Base-by-base conservation (phyloP, 2,329 filamentous ascomycete species). In the Microsporum canis region DNA sequence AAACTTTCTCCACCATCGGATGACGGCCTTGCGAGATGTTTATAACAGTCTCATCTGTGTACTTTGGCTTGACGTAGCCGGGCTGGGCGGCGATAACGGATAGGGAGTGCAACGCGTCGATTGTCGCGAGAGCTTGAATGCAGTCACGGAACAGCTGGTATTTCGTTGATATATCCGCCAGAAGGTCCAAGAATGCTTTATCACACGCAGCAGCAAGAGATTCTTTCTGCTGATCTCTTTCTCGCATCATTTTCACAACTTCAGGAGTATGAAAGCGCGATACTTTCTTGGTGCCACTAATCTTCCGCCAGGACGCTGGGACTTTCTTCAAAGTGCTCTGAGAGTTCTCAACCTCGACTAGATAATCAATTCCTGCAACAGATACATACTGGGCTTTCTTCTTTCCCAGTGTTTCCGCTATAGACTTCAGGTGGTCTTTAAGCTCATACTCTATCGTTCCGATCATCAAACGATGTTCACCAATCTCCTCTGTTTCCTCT, bases 181-280 rank as follows among this genome's bases (percentile, higher is more conserved):
- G 82, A 3, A 97, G 80, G 12, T 80, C 77, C 3, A 77, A 76
- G 74, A 94, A 99, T 3, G 92, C 92, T 33, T 80, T 78, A 69
- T 97, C 91, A 72, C 94, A 99, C 47, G 92, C 91, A 7, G 91
- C 91, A 1, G 91, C 90, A 10, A 99, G 83, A 1, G 89, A 87
- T 74, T 99, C 94, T 70, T 92, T 95, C 75, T 96, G 88, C 69
- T 96, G 92, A 72, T 97, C 94, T 49, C 94, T 85, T 74, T 96
- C 91, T 47, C 86, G 84, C 17, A 96, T 82, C 67, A 96, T 81
- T 63, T 84, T 84, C 57, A 95, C 81, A 29, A 96, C 89, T 67
- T 95, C 88, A 3, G 94, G 94, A 0, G 94, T 94, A 75, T 99
- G 94, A 73, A 97, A 99, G 62, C 94, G 86, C 0, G 90, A 91